Base-by-base conservation (phyloP, 495 filamentous ascomycete genomes). In the Aspergillus avenaceus region DNA sequence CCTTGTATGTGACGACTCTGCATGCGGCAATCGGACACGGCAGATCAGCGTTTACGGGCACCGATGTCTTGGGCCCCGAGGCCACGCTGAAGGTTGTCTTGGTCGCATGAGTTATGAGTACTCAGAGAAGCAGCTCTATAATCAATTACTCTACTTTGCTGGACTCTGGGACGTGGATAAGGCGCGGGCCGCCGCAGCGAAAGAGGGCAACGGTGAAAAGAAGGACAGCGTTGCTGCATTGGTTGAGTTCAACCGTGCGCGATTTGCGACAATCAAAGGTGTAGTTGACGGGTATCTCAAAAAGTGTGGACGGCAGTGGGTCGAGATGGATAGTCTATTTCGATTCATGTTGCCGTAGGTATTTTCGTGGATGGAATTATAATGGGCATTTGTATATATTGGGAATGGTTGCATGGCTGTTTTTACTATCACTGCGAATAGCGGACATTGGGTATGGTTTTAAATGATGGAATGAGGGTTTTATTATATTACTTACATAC, bases 261-360 rank as follows among this genome's bases (percentile, higher is more conserved):
- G 90, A 59, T 97, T 97, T 64, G 80, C 59, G 14, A 89, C 87
- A 7, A 71, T 91, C 40, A 84, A 79, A 70, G 79, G 76, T 1
- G 84, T 88, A n/a, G 90, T 95, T 9, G 89, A 90, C 51, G 83
- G 68, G 62, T 95, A 97, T 72, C 67, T 98, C 67, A 88, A 88
- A 63, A 93, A 90, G 76, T 96, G 90, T 75, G 93, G 95, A 27
- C 76, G 91, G 64, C 87, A 87, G 69, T 97, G 90, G 90, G 93
- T 98, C 47, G 88, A 88, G 49, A 98, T 97, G 93, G 90, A 92
- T 69, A 82, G 74, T 62, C 72, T 98, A 51, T 98, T 97, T 77
- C 77, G 71, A 44, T 88, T 85, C 71, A 84, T 82, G 64, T 55
- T 78, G 50, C 63, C 63, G 53, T 70, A 58, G n/a, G 22, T 14